phyloP scores from a whole-genome alignment of 441 rosid genomes.

The Metrosideros polymorpha region DNA sequence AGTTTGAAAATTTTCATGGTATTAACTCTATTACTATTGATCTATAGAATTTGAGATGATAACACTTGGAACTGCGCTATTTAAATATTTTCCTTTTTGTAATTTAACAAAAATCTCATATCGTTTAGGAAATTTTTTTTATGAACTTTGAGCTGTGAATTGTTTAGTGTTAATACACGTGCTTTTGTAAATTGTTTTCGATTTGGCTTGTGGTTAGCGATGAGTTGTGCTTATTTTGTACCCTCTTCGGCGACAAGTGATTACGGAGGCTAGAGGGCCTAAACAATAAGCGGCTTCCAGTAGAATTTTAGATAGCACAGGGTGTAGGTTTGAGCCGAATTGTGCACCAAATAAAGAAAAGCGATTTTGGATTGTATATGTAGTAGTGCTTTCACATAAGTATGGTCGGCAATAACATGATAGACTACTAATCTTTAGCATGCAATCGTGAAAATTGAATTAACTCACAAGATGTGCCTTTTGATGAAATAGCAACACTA shows the following conservation, averaged over 20 bases:
- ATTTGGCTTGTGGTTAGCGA: background rate
- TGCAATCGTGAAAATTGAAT: background rate
- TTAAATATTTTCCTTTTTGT: too few relatives aligned
- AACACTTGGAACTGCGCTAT: too few relatives aligned
- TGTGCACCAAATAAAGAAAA: too few relatives aligned
- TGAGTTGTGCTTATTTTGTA: background rate
- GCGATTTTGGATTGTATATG: background rate
- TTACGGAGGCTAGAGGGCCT: accelerated
- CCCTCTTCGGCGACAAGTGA: accelerated
- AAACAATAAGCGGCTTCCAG: accelerated
- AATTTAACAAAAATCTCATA: too few relatives aligned
- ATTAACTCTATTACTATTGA: too few relatives aligned
- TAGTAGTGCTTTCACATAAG: background rate
- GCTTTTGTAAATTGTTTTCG: background rate
- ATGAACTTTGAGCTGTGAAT: background rate
- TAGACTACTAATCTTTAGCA: background rate
- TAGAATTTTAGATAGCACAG: accelerated
- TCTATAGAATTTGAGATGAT: too few relatives aligned
- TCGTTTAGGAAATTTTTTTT: background rate
- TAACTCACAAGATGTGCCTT: background rate
- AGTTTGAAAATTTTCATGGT: too few relatives aligned
- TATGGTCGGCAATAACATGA: background rate
- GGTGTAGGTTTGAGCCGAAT: background rate
- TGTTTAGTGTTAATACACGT: background rate
- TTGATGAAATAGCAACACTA: accelerated